Percentiles rank a stretch among this genome's conserved stretches.
Evolutionary conservation across 1,139 yeast species (phyloP).

Genomic region (Blastobotrys petasosporus): DNA sequence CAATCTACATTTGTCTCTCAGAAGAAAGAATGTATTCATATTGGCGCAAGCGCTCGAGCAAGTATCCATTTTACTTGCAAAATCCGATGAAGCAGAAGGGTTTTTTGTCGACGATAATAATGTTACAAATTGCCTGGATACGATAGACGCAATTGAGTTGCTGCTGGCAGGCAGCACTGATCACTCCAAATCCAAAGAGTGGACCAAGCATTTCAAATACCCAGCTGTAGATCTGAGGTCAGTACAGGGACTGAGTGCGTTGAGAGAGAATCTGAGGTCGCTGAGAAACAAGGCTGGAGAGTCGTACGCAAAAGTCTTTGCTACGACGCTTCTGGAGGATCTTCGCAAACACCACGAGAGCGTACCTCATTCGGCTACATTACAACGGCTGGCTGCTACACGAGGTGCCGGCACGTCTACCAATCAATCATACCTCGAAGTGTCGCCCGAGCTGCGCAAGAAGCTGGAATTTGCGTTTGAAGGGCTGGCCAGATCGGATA

Average conservation of each 20-base stretch:
- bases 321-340: conserved; percentile 52
- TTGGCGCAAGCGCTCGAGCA: conserved; percentile 66
- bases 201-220: conserved; percentile 45
- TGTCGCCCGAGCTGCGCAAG: conserved; percentile 37
- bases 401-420: conserved; percentile 18
- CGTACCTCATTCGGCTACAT: conserved; percentile 45
- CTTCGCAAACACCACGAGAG: conserved; percentile 50
- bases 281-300: conserved; percentile 60
- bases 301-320: conserved; percentile 54
- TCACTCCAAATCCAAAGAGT: conserved; percentile 28
- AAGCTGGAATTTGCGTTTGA: conserved; percentile 43
- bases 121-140: conserved; percentile 43
- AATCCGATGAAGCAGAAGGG: conserved; percentile 23
- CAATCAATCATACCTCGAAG: conserved; percentile 34
- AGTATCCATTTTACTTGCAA: conserved; percentile 21
- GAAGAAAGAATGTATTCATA: conserved; percentile 53
- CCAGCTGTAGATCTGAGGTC: conserved; percentile 47
- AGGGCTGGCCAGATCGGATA: conserved; percentile 59
- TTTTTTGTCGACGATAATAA: conserved; percentile 16
- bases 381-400: conserved; percentile 41
- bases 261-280: conserved; percentile 47
- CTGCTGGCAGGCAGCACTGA: conserved; percentile 47
- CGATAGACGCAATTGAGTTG: conserved; percentile 51
- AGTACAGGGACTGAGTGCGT: conserved; percentile 53
- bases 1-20: conserved; percentile 47